Percentiles rank a stretch among this genome's conserved stretches.
phyloP scores from a whole-genome alignment of 805 yeast species.

The Candida fluviatilis region DNA sequence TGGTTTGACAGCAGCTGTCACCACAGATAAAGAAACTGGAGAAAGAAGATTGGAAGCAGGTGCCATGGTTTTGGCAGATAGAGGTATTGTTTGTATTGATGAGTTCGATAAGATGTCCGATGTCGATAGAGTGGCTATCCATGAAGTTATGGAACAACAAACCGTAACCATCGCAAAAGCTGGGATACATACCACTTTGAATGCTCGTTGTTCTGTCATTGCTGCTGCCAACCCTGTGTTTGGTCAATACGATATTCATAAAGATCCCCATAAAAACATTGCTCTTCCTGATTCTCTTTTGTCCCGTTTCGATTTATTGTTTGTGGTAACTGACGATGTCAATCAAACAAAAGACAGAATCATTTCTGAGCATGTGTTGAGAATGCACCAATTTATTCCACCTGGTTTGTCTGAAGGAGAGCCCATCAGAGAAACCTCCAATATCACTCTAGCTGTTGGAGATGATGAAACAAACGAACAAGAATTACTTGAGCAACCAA shows the following conservation, averaged over 20 bases:
- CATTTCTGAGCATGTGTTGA: conserved; percentile 89
- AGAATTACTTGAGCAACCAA: conserved; percentile 48
- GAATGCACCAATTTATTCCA: conserved; percentile 87
- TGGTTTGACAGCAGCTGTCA: conserved; percentile 98
- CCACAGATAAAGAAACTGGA: conserved; percentile 94
- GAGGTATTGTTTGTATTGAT: conserved; percentile 97
- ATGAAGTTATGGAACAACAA: conserved; percentile 99
- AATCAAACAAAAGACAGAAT: conserved; percentile 78
- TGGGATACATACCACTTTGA: conserved; percentile 93
- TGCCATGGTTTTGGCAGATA: conserved; percentile 97
- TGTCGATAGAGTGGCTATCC: conserved; percentile 94
- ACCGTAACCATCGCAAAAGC: conserved; percentile 98
- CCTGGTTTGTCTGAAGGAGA: conserved; percentile 90
- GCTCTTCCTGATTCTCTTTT: conserved; percentile 94
- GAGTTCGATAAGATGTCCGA: conserved; percentile 99
- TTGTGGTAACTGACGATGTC: conserved; percentile 94
- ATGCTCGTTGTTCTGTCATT: conserved; percentile 93
- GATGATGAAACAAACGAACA: conserved; percentile 44
- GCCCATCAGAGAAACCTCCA: conserved; percentile 77
- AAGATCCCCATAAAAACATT: conserved; percentile 93
- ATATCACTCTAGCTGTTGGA: conserved; percentile 78
- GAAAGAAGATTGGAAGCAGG: conserved; percentile 97
- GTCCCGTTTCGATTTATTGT: conserved; percentile 93
- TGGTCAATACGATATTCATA: conserved; percentile 94
- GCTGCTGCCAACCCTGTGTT: conserved; percentile 98